Evolutionary conservation across 2,329 filamentous ascomycete genomes (phyloP), one percentile per base, ranked within the genome.

Genomic region (Sclerotinia borealis): DNA sequence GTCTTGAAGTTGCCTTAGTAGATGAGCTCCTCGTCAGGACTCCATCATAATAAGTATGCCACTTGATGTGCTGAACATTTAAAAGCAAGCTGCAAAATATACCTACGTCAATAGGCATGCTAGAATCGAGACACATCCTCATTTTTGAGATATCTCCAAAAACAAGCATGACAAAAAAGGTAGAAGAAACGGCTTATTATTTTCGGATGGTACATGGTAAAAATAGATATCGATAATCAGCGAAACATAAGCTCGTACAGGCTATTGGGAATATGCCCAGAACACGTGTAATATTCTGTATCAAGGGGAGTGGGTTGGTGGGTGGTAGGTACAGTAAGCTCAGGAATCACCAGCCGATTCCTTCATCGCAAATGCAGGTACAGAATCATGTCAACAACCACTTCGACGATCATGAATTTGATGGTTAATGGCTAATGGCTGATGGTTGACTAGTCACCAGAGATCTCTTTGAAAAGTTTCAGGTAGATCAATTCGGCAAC

Each of bases 281-380:
- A 29, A 41, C 36, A 55, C 25, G 52, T 31, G 37, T 27, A 55
- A 27, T 48, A 36, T n/a, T 43, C 11, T 51, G 5, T 25, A 39
- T 22, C 27, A 37, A 36, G 43, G 43, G 55, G n/a, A 13, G n/a
- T 48, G n/a, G n/a, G n/a, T 48, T 36, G n/a, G 31, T 48, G 47
- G 8, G 50, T 37, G n/a, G 27, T n/a, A 29, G 43, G 15, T 29
- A 60, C 58, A 52, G 47, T 61, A 54, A 61, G 59, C 59, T 54
- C 59, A 47, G 47, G 34, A 51, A 61, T 34, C 34, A 52, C 15
- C 8, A 25, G 34, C n/a, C 27, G n/a, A 61, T 61, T 62, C 34
- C 50, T 27, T 61, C 49, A 27, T 61, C 29, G 36, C 48, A 37
- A 56, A 62, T 62, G 59, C 59, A 56, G 59, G 59, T 56, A 62